Base-by-base conservation (phyloP, 495 filamentous ascomycete genomes). In the Clavariopsis aquatica region DNA sequence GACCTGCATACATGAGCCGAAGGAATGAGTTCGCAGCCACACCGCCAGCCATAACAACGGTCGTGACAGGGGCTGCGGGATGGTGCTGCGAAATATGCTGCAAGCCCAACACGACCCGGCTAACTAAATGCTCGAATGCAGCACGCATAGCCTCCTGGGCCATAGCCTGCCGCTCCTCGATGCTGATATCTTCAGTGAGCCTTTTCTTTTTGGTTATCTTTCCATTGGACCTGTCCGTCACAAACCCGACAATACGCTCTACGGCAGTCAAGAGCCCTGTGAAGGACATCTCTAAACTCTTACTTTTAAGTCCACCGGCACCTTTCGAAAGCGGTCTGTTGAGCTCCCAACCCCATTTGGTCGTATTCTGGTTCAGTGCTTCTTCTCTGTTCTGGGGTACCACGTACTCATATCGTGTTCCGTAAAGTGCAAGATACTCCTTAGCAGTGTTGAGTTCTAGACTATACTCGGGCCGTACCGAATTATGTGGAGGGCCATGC, bases 101-200 rank as follows among this genome's bases (percentile, higher is more conserved):
- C 10, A 96, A 80, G 0, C 84, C 88, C 29, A 92, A 81, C 1
- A 92, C 70, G 0, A 92, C 80, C 36, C 93, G 80, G 36, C 82
- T 84, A 0, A 85, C 88, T 34, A 97, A 77, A 75, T 98, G 94
- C 70, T 97, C 92, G 72, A 98, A 98, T n/a, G 85, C 84, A 17
- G 93, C 70, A 20, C 85, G 82, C 89, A 95, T 92, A 0, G 80
- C 74, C 57, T 87, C 86, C 34, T 83, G 81, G 8, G 90, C 94
- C 3, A 97, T 73, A 0, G 74, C 75, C 12, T 79, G 75, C 1
- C 89, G 81, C 69, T 93, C 87, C 17, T 71, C 72, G 0, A 75
- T 61, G 7, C 46, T 52, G 52, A 82, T 70, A 43, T 64, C 47
- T n/a, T 56, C 60, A 1, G 54, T 8, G 9, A 34, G 17, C 23